These are phyloP conservation scores for Ceratocystis cubensis DNA, from an alignment of 2,329 filamentous ascomycete species.

Conservation along the genomic window DNA sequence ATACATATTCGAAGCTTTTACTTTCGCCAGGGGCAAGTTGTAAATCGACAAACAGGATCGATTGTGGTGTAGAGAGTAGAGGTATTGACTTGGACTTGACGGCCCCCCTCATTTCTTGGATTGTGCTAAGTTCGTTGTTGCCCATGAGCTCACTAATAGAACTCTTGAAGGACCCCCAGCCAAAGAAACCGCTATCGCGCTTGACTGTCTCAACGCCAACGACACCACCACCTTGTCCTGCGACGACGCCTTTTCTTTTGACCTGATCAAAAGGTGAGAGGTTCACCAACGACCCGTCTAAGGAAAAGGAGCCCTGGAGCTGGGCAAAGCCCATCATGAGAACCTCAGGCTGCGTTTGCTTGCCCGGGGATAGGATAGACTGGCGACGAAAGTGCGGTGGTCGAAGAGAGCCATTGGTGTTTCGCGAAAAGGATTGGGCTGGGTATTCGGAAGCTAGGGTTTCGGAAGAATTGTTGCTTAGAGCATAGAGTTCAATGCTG, in stretches of 20 bases:
- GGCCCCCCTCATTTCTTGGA: conserved; percentile 87
- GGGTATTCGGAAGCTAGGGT: conserved; percentile 85
- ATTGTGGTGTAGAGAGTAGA: conserved; percentile 87
- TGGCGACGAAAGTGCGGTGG: conserved; percentile 37
- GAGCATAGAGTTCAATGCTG: conserved; percentile 86
- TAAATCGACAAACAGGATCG: conserved; percentile 88
- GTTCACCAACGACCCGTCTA: conserved; percentile 85
- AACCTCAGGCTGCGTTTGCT: conserved; percentile 51
- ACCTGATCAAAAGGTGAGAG: conserved; percentile 87
- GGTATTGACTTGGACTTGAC: conserved; percentile 79
- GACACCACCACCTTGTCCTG: conserved; percentile 75
- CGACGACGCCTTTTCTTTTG: conserved; percentile 83
- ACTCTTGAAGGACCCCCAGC: conserved; percentile 77
- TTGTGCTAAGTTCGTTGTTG: conserved; percentile 74
- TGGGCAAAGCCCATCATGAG: conserved; percentile 98
- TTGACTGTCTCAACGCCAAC: conserved; percentile 65
- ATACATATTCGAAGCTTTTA: conserved; percentile 73
- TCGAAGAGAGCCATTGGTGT: conserved; percentile 25
- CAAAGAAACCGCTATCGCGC: conserved; percentile 65
- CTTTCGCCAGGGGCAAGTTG: conserved; percentile 80
- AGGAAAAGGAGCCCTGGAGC: conserved; percentile 76
- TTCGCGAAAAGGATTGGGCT: conserved; percentile 33
- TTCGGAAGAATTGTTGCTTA: conserved; percentile 91
- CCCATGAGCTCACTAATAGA: conserved; percentile 82
- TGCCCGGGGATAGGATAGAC: conserved; percentile 31